These are phyloP conservation scores for Hypoxylon sp. DNA, from an alignment of 2,329 filamentous ascomycete species.

Conservation along the genomic window DNA sequence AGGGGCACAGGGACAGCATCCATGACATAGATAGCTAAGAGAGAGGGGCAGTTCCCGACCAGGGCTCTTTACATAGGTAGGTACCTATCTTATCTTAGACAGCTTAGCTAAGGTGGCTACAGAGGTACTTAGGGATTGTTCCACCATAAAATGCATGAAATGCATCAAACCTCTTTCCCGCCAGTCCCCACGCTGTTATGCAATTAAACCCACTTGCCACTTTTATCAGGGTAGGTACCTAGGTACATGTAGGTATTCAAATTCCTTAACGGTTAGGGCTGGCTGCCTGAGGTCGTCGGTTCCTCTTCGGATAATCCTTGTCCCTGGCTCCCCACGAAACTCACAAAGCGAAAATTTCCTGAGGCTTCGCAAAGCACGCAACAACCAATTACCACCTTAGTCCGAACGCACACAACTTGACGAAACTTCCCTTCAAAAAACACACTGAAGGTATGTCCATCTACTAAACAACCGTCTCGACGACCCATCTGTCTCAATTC, in stretches of 20 bases:
- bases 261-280: constrained; percentile 35
- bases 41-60: neutral
- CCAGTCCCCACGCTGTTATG: neutral
- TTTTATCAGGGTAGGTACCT: too few species aligned
- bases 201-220: neutral
- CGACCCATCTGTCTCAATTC: neutral
- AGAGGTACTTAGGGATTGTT: neutral
- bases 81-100: constrained; percentile 11
- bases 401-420: constrained; percentile 41
- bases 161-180: neutral
- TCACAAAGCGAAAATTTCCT: constrained; percentile 48
- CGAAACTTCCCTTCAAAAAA: constrained; percentile 45
- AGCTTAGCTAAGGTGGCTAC: neutral
- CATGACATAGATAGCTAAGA: constrained; percentile 18
- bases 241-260: too few species aligned
- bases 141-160: too few species aligned
- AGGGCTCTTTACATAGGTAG: neutral
- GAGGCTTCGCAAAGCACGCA: constrained; percentile 20
- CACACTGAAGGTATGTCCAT: constrained; percentile 45
- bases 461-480: neutral
- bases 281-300: constrained; percentile 43
- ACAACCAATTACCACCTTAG: constrained; percentile 27
- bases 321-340: constrained; percentile 48
- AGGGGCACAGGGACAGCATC: constrained; percentile 17
- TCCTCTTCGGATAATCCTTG: constrained; percentile 47